These are phyloP conservation scores for Sclerotinia glacialis DNA, from an alignment of 2,329 filamentous ascomycete genomes.

Conservation along the genomic window DNA sequence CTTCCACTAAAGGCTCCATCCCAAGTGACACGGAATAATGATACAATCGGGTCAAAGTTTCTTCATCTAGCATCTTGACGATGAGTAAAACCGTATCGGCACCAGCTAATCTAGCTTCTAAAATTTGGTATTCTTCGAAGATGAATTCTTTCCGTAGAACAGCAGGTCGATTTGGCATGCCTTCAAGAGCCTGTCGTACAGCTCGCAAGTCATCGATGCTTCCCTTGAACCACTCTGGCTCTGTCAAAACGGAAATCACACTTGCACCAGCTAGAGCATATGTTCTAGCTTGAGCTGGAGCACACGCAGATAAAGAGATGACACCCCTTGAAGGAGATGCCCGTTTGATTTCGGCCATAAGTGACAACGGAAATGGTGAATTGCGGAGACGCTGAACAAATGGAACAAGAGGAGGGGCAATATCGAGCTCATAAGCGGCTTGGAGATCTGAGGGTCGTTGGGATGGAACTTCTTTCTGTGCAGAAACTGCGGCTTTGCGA, in stretches of 20 bases:
- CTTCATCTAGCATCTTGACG: slow-evolving; percentile 90
- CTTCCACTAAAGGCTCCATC: slow-evolving; percentile 97
- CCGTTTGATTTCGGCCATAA: slow-evolving; percentile 97
- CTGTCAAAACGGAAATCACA: slow-evolving; percentile 96
- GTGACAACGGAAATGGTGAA: slow-evolving; percentile 81
- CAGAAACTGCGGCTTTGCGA: slow-evolving; percentile 69
- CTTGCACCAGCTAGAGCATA: slow-evolving; percentile 94
- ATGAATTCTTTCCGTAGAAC: slow-evolving; percentile 95
- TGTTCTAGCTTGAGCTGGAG: slow-evolving; percentile 82
- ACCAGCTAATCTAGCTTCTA: slow-evolving; percentile 88
- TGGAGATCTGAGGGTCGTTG: slow-evolving; percentile 80
- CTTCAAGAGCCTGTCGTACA: slow-evolving; percentile 83
- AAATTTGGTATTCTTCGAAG: slow-evolving; percentile 96
- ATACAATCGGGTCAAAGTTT: slow-evolving; percentile 74
- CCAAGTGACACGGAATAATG: slow-evolving; percentile 83
- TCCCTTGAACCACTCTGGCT: slow-evolving; percentile 99
- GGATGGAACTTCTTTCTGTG: slow-evolving; percentile 82
- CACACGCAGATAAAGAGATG: slow-evolving; percentile 83
- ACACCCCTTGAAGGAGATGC: slow-evolving; percentile 95
- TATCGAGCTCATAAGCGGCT: slow-evolving; percentile 78
- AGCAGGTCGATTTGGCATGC: slow-evolving; percentile 88
- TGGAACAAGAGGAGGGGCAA: slow-evolving; percentile 78
- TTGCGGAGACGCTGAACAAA: slow-evolving; percentile 76
- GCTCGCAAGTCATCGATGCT: slow-evolving; percentile 89
- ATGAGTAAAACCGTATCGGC: slow-evolving; percentile 94